These are phyloP conservation scores for Bacidia gigantensis DNA, from an alignment of 495 filamentous ascomycete species.

Conservation along the genomic window DNA sequence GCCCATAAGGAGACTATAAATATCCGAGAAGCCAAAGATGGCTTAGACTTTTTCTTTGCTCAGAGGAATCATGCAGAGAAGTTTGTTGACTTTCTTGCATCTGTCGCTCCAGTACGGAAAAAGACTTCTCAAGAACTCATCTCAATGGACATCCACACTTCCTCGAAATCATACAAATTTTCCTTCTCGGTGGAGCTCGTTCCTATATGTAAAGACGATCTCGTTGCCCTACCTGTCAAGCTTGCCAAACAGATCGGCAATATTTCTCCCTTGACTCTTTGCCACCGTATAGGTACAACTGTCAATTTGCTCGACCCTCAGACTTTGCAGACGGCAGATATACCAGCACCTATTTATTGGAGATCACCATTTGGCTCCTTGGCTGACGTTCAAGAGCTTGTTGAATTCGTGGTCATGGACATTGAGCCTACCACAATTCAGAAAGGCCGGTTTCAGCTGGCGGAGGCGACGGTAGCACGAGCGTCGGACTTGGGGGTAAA, in stretches of 20 bases:
- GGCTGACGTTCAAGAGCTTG: conserved; percentile 70
- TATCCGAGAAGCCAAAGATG: conserved; percentile 88
- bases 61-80: conserved; percentile 83
- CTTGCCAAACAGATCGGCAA: conserved; percentile 75
- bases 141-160: conserved; percentile 82
- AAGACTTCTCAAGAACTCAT: conserved; percentile 90
- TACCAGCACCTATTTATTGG: conserved; percentile 75
- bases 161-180: conserved; percentile 83
- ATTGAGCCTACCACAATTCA: conserved; percentile 64
- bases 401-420: conserved; percentile 90
- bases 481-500: conserved; percentile 83
- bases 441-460: conserved; percentile 70
- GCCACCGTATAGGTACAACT: conserved; percentile 76
- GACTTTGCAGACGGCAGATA: conserved; percentile 79
- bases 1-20: conserved; percentile 91
- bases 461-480: conserved; percentile 75
- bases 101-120: conserved; percentile 59
- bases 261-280: conserved; percentile 68
- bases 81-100: conserved; percentile 79
- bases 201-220: conserved; percentile 91
- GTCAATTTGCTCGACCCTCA: conserved; percentile 81
- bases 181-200: conserved; percentile 73
- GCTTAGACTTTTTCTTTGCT: conserved; percentile 88
- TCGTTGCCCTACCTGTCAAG: conserved; percentile 82
- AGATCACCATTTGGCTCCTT: conserved; percentile 68